These are phyloP conservation scores for Neopestalotiopsis sp. DNA, from an alignment of 2,329 filamentous ascomycete species.

Conservation along the genomic window DNA sequence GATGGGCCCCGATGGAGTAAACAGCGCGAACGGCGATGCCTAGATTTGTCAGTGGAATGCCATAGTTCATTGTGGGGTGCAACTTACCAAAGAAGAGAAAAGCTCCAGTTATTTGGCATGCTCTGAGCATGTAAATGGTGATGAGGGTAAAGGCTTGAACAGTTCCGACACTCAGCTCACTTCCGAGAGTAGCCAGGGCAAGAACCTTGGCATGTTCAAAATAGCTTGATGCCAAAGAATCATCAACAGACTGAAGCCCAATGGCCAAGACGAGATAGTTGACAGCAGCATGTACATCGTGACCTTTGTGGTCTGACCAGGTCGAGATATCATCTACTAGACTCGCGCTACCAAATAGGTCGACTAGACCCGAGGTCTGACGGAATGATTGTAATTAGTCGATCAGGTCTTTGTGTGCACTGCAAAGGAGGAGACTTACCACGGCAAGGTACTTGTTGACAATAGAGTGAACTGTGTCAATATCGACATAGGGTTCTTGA, in stretches of 20 bases:
- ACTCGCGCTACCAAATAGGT: conserved; percentile 50
- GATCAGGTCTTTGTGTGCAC: background rate
- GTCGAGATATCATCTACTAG: conserved; percentile 46
- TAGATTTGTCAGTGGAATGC: conserved; percentile 22
- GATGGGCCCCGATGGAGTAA: conserved; percentile 58
- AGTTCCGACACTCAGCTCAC: conserved; percentile 53
- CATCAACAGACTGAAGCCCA: conserved; percentile 49
- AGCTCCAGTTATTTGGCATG: conserved; percentile 60
- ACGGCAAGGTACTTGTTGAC: conserved; percentile 32
- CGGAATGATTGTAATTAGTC: background rate
- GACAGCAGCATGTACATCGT: conserved; percentile 47
- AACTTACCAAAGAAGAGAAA: conserved; percentile 55
- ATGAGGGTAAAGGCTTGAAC: conserved; percentile 57
- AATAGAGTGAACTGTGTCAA: conserved; percentile 22
- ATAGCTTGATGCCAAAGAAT: conserved; percentile 48
- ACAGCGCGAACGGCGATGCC: conserved; percentile 57
- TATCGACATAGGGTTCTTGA: conserved; percentile 30
- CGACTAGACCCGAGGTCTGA: conserved; percentile 51
- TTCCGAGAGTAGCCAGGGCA: conserved; percentile 50
- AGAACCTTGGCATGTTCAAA: conserved; percentile 56
- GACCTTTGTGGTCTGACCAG: conserved; percentile 45
- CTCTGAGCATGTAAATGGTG: conserved; percentile 59
- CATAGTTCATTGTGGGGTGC: too few relatives aligned
- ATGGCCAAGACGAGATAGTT: conserved; percentile 58
- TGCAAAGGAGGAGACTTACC: conserved; percentile 24